Percentiles rank a stretch among this genome's conserved stretches.
phyloP scores from a whole-genome alignment of 306 rosid species.

The Glycine soja region DNA sequence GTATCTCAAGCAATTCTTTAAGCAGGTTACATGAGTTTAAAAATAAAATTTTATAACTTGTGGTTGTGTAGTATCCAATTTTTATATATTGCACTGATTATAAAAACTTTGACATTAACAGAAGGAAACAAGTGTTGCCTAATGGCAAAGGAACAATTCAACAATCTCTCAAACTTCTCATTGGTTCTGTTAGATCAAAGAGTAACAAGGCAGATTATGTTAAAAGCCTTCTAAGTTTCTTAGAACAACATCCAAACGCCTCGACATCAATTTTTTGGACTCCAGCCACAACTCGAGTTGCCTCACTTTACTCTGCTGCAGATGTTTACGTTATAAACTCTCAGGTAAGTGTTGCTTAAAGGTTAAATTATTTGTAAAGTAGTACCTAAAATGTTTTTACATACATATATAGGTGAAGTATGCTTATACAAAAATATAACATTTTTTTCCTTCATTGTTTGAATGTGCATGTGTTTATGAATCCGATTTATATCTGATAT shows the following conservation, averaged over 20 bases:
- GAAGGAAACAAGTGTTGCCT: conserved; percentile 55
- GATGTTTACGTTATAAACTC: conserved; percentile 92
- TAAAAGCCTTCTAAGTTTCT: conserved; percentile 70
- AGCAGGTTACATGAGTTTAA: conserved; percentile 51
- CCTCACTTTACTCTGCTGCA: conserved; percentile 93
- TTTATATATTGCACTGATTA: conserved; percentile 50
- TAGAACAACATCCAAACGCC: conserved; percentile 74
- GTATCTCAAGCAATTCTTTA: conserved; percentile 45
- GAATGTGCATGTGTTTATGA: conserved; percentile 3
- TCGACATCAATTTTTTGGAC: conserved; percentile 91
- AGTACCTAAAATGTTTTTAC: conserved; percentile 4
- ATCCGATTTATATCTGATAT: conserved; percentile 14
- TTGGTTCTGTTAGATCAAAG: conserved; percentile 97
- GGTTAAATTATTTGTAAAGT: conserved; percentile 4
- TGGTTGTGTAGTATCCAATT: conserved; percentile 42
- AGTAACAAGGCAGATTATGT: conserved; percentile 92
- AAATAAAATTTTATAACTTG: conserved; percentile 24
- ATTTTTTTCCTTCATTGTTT: conserved; percentile 10
- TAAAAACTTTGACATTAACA: conserved; percentile 43
- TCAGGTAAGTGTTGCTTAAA: conserved; percentile 67
- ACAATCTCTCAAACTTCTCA: conserved; percentile 70
- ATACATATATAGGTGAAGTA: not conserved
- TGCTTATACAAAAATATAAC: not conserved
- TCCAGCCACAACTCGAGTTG: conserved; percentile 85
- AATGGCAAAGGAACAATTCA: conserved; percentile 49